phyloP scores from a whole-genome alignment of 2,329 filamentous ascomycete species.

The Sporothrix curviconia region DNA sequence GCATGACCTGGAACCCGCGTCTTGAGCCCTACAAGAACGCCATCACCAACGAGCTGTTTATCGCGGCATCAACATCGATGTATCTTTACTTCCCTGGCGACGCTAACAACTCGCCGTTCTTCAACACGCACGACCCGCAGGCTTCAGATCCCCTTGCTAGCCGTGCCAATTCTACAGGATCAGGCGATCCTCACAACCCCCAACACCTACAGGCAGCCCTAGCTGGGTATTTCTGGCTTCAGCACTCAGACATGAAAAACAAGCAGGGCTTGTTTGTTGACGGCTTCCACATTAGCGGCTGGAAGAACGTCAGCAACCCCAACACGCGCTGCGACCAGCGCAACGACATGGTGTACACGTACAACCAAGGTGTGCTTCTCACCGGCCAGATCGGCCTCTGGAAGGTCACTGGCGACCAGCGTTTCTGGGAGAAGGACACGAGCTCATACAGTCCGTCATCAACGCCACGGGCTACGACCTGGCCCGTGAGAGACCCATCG shows the following conservation, averaged over 20 bases:
- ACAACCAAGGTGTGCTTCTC: slow-evolving; percentile 89
- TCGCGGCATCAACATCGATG: slow-evolving; percentile 80
- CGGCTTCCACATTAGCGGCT: slow-evolving; percentile 77
- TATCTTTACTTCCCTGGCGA: slow-evolving; percentile 85
- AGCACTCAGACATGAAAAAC: slow-evolving; percentile 74
- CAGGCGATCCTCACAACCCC: slow-evolving; percentile 40
- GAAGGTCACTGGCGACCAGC: slow-evolving; percentile 64
- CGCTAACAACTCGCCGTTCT: slow-evolving; percentile 62
- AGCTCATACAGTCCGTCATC: slow-evolving; percentile 68
- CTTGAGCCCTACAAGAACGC: slow-evolving; percentile 81
- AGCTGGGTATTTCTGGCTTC: slow-evolving; percentile 75
- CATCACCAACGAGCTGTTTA: slow-evolving; percentile 88
- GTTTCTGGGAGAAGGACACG: slow-evolving; percentile 74
- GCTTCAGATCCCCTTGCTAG: slow-evolving; percentile 5
- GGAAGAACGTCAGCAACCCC: slow-evolving; percentile 50
- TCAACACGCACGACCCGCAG: slow-evolving; percentile 21
- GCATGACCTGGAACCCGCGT: slow-evolving; percentile 78
- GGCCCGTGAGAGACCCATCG: slow-evolving; percentile 33
- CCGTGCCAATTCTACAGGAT: neutral
- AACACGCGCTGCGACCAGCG: slow-evolving; percentile 71
- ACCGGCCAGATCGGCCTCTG: slow-evolving; percentile 76
- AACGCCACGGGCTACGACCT: slow-evolving; percentile 69
- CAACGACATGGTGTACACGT: slow-evolving; percentile 88
- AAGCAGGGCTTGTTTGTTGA: slow-evolving; percentile 69
- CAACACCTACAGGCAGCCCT: slow-evolving; percentile 67